phyloP scores from a whole-genome alignment of 2,329 filamentous ascomycete species.

The Elsinoe ampelina region DNA sequence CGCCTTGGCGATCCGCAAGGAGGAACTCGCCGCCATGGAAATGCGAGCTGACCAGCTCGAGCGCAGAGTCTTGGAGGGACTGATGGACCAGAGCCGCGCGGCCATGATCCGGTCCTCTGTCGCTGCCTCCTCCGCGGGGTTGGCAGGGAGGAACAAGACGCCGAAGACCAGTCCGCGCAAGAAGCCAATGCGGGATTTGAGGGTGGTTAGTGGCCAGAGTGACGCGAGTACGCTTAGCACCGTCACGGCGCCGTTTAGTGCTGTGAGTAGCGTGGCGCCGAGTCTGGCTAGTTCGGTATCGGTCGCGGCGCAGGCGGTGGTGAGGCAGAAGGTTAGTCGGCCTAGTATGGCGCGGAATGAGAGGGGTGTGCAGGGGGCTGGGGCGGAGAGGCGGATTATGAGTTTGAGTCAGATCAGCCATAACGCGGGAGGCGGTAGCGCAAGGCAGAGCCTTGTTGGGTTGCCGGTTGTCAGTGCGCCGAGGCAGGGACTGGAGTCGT shows the following conservation, averaged over 20 bases:
- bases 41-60: conserved; percentile 78
- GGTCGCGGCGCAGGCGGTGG: conserved; percentile 7
- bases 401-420: conserved; percentile 84
- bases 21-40: conserved; percentile 89
- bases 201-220: conserved; percentile 22
- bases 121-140: neutral
- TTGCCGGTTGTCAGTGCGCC: conserved; percentile 28
- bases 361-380: conserved; percentile 26
- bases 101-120: conserved; percentile 54
- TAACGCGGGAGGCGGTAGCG: conserved; percentile 48
- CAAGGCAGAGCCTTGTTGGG: conserved; percentile 6
- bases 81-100: conserved; percentile 90
- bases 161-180: conserved; percentile 33
- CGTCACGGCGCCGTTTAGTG: conserved; percentile 22
- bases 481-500: conserved; percentile 21
- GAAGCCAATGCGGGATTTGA: conserved; percentile 36
- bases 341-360: conserved; percentile 33
- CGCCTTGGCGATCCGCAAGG: conserved; percentile 75
- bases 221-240: conserved; percentile 34
- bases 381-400: conserved; percentile 61
- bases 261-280: conserved; percentile 21
- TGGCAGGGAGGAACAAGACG: conserved; percentile 39
- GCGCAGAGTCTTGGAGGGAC: conserved; percentile 83
- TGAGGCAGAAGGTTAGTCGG: conserved; percentile 43
- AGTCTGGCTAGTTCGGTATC: conserved; percentile 23